These are phyloP conservation scores for Schizonepeta tenuifolia DNA, from an alignment of 257 asterid species.

Conservation along the genomic window DNA sequence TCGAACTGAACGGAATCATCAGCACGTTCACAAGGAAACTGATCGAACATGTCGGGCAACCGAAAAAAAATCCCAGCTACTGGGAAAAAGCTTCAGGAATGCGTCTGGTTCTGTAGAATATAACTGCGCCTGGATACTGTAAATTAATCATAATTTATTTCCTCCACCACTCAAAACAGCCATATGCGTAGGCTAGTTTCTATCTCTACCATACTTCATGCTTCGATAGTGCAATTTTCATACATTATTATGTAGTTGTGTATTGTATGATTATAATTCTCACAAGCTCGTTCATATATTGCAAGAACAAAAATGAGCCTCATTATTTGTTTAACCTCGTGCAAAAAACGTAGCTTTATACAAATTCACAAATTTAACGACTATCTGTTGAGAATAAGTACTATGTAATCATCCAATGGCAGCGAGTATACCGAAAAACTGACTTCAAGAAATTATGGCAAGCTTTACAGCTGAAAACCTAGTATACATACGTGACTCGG, in stretches of 20 bases:
- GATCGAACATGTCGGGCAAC: conserved; percentile 4
- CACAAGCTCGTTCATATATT: not conserved
- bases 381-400: not conserved
- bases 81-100: not conserved
- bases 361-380: not conserved
- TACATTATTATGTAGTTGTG: not conserved
- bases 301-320: not conserved
- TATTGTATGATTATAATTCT: not conserved
- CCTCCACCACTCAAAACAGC: not conserved
- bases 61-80: not conserved
- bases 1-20: not conserved
- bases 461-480: conserved; percentile 29
- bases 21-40: not conserved
- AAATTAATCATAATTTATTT: conserved; percentile 1
- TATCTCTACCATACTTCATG: not conserved
- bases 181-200: not conserved
- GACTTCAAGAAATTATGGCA: not conserved
- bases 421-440: not conserved
- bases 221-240: not conserved
- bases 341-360: not conserved
- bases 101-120: conserved; percentile 9
- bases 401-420: not conserved
- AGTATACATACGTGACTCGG: conserved; percentile 40
- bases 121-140: conserved; percentile 22
- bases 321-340: no score